Evolutionary conservation across 805 yeast species (phyloP).

Genomic region (Cyberlindnera japonica): DNA sequence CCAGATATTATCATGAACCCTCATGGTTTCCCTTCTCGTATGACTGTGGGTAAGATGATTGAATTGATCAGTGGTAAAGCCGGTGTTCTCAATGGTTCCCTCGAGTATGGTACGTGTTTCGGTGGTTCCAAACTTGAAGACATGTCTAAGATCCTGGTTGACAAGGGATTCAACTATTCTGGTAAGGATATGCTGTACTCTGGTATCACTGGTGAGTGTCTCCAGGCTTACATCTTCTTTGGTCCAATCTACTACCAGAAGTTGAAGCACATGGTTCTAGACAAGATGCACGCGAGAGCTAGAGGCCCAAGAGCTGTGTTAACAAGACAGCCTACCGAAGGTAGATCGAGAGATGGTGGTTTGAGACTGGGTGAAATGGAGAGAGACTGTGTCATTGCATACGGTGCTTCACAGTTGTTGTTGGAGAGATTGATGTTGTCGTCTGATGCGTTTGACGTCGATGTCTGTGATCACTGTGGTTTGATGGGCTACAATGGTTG

Average conservation of each 20-base stretch:
- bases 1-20: conserved; percentile 99
- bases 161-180: conserved; percentile 88
- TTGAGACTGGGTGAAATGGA: conserved; percentile 99
- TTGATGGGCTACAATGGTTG: conserved; percentile 96
- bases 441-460: conserved; percentile 97
- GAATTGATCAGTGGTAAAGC: conserved; percentile 96
- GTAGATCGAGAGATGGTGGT: conserved; percentile 99
- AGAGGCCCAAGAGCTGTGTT: conserved; percentile 98
- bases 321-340: conserved; percentile 98
- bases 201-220: conserved; percentile 95
- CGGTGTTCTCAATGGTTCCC: conserved; percentile 86
- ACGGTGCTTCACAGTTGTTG: conserved; percentile 94
- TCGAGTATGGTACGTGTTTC: conserved; percentile 97
- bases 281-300: conserved; percentile 99
- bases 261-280: conserved; percentile 97
- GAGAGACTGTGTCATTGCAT: conserved; percentile 98
- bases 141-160: conserved; percentile 86
- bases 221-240: conserved; percentile 96
- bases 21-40: conserved; percentile 99
- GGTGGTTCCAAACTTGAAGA: conserved; percentile 97
- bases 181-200: conserved; percentile 98
- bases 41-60: conserved; percentile 99
- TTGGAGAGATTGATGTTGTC: conserved; percentile 94
- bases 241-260: conserved; percentile 98
- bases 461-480: conserved; percentile 90